phyloP scores from a whole-genome alignment of 176 grass and related monocot species.

The Calamus simplicifolius region DNA sequence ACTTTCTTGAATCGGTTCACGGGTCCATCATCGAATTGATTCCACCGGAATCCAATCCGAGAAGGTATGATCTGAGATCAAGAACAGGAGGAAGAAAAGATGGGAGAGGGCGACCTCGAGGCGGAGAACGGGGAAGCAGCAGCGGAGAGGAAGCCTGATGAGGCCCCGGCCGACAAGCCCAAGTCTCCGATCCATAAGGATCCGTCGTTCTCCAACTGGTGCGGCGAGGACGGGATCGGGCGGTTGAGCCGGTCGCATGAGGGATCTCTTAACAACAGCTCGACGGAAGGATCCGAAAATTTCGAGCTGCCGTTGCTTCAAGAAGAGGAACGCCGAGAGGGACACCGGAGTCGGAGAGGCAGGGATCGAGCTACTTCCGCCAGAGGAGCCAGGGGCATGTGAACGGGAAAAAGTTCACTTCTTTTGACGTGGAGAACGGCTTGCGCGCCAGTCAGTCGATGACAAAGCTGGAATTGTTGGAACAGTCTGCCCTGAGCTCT shows the following conservation, averaged over 20 bases:
- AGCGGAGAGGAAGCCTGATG: not conserved
- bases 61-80: not conserved
- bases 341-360: conserved; percentile 11
- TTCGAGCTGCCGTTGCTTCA: conserved; percentile 8
- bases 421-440: conserved; percentile 72
- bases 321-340: conserved; percentile 29
- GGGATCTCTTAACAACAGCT: not conserved
- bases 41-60: not conserved
- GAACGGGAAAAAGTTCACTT: conserved; percentile 18
- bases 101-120: conserved; percentile 3
- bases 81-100: not conserved
- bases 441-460: conserved; percentile 62
- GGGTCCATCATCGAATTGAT: too few species aligned
- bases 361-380: conserved; percentile 51
- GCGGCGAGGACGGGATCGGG: conserved; percentile 12
- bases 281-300: conserved; percentile 20
- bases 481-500: conserved; percentile 48
- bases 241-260: not conserved
- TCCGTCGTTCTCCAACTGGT: too few species aligned
- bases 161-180: not conserved
- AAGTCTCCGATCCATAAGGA: too few species aligned
- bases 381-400: conserved; percentile 52
- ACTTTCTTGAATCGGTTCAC: too few species aligned
- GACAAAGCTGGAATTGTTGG: conserved; percentile 74
- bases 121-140: not conserved